Evolutionary conservation across 2,329 filamentous ascomycete species (phyloP).

Genomic region (Claviceps digitariae): DNA sequence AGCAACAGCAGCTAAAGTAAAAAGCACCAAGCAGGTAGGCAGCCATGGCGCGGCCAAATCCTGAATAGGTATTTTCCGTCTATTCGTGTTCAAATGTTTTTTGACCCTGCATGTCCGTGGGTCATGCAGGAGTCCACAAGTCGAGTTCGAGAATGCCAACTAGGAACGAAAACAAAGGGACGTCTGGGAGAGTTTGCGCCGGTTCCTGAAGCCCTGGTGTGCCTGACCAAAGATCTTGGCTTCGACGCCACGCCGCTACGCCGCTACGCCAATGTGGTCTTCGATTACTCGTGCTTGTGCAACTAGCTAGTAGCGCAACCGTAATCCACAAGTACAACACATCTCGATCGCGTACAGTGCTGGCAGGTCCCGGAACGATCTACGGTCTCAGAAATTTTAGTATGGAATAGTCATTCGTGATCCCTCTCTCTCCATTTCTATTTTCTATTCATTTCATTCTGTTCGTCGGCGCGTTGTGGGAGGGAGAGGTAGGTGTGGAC

Average conservation of each 20-base stretch:
- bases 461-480: neutral
- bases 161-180: neutral
- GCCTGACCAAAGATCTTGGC: neutral
- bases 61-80: neutral
- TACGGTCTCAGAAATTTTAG: neutral
- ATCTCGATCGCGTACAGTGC: neutral
- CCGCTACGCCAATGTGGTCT: neutral
- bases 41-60: neutral
- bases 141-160: neutral
- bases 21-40: too few species aligned
- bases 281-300: neutral
- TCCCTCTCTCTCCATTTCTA: neutral
- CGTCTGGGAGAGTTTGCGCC: neutral
- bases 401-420: neutral
- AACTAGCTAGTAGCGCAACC: neutral
- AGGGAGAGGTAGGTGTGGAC: neutral
- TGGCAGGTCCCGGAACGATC: neutral
- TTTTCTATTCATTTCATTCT: neutral
- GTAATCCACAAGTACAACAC: neutral
- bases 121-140: neutral
- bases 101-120: neutral
- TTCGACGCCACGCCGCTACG: neutral
- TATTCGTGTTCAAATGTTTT: neutral
- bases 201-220: neutral
- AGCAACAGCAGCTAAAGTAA: too few species aligned